phyloP scores from a whole-genome alignment of 1,139 yeast genomes.

The Yamadazyma sp. region DNA sequence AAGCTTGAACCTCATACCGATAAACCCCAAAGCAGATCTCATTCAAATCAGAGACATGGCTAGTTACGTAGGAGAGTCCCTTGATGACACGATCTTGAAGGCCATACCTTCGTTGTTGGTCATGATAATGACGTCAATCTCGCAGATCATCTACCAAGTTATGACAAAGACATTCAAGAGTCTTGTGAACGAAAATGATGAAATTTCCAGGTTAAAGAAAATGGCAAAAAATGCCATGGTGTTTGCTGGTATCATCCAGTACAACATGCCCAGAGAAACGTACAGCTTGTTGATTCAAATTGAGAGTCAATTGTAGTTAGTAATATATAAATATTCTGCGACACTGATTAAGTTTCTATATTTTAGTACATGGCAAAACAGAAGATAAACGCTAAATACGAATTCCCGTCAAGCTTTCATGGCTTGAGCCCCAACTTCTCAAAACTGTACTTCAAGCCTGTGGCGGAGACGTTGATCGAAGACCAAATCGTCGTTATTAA shows the following conservation, averaged over 20 bases:
- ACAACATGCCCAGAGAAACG: conserved; percentile 90
- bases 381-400: conserved; percentile 8
- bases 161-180: conserved; percentile 48
- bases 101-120: conserved; percentile 79
- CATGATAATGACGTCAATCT: conserved; percentile 78
- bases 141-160: conserved; percentile 55
- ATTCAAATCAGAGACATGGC: conserved; percentile 37
- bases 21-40: conserved; percentile 41
- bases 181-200: conserved; percentile 53
- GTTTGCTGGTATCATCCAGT: conserved; percentile 94
- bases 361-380: conserved; percentile 7
- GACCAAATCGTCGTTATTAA: conserved; percentile 50
- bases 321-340: conserved; percentile 2
- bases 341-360: not conserved
- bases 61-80: conserved; percentile 43
- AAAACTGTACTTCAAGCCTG: conserved; percentile 34
- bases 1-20: conserved; percentile 66
- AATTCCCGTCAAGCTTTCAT: conserved; percentile 31
- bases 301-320: conserved; percentile 47
- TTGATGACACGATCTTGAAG: conserved; percentile 72
- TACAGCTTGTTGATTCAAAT: conserved; percentile 72
- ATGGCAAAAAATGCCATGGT: conserved; percentile 88
- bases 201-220: conserved; percentile 52
- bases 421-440: conserved; percentile 19
- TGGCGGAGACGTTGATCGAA: conserved; percentile 27